phyloP scores from a whole-genome alignment of 2,329 filamentous ascomycete species.

The Paracoccidioides lutzii region DNA sequence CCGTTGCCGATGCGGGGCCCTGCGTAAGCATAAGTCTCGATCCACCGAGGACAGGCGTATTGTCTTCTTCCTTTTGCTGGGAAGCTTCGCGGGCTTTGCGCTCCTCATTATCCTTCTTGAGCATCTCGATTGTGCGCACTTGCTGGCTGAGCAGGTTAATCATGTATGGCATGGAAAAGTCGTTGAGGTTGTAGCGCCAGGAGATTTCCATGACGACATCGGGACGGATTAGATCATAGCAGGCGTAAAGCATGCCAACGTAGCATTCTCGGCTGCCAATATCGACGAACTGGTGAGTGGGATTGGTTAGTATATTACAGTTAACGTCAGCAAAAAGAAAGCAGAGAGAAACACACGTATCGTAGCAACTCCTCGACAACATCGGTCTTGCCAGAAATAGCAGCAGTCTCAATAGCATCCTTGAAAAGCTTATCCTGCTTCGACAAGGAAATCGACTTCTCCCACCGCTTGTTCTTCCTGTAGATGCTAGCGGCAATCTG shows the following conservation, averaged over 20 bases:
- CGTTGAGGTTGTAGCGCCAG: conserved; percentile 85
- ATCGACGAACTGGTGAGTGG: conserved; percentile 67
- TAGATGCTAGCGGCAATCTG: conserved; percentile 98
- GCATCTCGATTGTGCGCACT: conserved; percentile 64
- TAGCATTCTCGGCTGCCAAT: conserved; percentile 99
- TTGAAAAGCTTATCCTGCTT: conserved; percentile 99
- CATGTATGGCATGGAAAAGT: conserved; percentile 99
- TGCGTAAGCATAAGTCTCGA: conserved; percentile 92
- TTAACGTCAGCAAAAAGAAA: background rate
- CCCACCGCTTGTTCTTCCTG: conserved; percentile 99
- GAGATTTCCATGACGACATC: conserved; percentile 91
- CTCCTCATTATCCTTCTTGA: conserved; percentile 95
- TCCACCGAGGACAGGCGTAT: conserved; percentile 80
- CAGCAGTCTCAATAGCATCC: conserved; percentile 95
- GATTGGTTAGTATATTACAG: background rate
- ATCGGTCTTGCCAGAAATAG: conserved; percentile 77
- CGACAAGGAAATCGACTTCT: conserved; percentile 92
- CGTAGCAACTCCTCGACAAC: conserved; percentile 91
- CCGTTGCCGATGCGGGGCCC: conserved; percentile 48
- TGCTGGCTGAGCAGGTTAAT: conserved; percentile 95
- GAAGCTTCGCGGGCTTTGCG: conserved; percentile 59
- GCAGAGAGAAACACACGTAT: conserved; percentile 62
- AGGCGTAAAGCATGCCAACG: conserved; percentile 98
- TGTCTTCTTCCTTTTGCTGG: conserved; percentile 83
- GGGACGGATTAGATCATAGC: conserved; percentile 90